Conservation (phyloP, 495 filamentous ascomycete genomes). For the Penicillium parvum region DNA sequence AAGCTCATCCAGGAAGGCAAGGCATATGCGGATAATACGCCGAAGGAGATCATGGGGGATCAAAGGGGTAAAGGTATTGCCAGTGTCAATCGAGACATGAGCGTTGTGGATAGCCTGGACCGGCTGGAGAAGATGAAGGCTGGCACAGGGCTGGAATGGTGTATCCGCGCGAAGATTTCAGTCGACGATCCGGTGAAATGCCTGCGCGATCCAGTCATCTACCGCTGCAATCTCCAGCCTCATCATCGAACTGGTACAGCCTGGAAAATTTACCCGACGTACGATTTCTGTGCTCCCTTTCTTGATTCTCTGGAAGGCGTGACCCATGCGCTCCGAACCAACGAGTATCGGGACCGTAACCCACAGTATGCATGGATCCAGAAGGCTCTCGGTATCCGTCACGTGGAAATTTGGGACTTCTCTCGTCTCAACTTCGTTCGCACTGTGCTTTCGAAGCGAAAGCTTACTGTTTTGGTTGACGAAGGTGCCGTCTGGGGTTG, state of each 20-base stretch:
- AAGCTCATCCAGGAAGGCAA: conserved; percentile 76
- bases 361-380: conserved; percentile 97
- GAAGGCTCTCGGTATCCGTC: conserved; percentile 74
- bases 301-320: conserved; percentile 89
- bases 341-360: conserved; percentile 96
- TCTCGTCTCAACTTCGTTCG: conserved; percentile 92
- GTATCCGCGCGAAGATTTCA: conserved; percentile 85
- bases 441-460: conserved; percentile 88
- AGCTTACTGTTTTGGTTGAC: conserved; percentile 90
- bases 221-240: conserved; percentile 70
- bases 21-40: conserved; percentile 87
- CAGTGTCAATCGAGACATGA: conserved; percentile 67
- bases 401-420: conserved; percentile 97
- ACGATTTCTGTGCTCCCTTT: conserved; percentile 90
- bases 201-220: conserved; percentile 90
- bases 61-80: conserved; percentile 73
- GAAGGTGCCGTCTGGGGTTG: conserved; percentile 82
- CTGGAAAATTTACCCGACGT: conserved; percentile 96
- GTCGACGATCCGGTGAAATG: conserved; percentile 79
- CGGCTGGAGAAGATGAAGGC: conserved; percentile 87
- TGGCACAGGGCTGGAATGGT: conserved; percentile 72
- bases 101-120: conserved; percentile 75
- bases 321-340: conserved; percentile 91
- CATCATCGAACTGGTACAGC: conserved; percentile 86
- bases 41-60: conserved; percentile 77